Evolutionary conservation across 2,329 filamentous ascomycete genomes (phyloP).

Genomic region (Annulohypoxylon truncatum): DNA sequence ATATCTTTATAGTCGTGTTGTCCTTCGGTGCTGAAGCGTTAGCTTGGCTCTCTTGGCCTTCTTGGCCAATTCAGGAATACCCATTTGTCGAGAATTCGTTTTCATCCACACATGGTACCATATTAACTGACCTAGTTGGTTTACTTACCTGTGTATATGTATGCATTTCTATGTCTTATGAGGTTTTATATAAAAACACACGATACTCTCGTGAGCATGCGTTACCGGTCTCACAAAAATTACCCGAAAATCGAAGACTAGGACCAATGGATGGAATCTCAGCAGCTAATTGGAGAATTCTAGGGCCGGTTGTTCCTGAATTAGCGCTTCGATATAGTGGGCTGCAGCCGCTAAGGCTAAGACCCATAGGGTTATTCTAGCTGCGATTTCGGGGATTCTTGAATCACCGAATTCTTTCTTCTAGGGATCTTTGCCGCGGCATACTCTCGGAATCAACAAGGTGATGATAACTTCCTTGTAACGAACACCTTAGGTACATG

Average conservation of each 20-base stretch:
- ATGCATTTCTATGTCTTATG: slow-evolving; percentile 1
- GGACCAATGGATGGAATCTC: slow-evolving; percentile 25
- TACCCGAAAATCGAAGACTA: slow-evolving; percentile 26
- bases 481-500: background rate
- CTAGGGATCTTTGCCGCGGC: slow-evolving; percentile 30
- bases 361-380: background rate
- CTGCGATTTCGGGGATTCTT: slow-evolving; percentile 28
- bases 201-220: slow-evolving; percentile 23
- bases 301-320: slow-evolving; percentile 16
- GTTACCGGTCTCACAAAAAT: slow-evolving; percentile 30
- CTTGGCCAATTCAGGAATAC: background rate
- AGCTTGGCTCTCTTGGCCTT: background rate
- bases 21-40: background rate
- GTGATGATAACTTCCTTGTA: slow-evolving; percentile 7
- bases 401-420: slow-evolving; percentile 29
- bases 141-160: background rate
- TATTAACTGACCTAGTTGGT: background rate
- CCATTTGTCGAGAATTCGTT: background rate
- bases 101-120: background rate
- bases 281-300: background rate
- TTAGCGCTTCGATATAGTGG: slow-evolving; percentile 18
- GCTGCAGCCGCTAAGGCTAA: slow-evolving; percentile 11
- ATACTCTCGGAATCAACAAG: slow-evolving; percentile 21
- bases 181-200: background rate
- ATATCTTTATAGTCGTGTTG: slow-evolving; percentile 7